Conservation (phyloP, 371 early-diverging fungal genomes). For the Encephalitozoon hellem region DNA sequence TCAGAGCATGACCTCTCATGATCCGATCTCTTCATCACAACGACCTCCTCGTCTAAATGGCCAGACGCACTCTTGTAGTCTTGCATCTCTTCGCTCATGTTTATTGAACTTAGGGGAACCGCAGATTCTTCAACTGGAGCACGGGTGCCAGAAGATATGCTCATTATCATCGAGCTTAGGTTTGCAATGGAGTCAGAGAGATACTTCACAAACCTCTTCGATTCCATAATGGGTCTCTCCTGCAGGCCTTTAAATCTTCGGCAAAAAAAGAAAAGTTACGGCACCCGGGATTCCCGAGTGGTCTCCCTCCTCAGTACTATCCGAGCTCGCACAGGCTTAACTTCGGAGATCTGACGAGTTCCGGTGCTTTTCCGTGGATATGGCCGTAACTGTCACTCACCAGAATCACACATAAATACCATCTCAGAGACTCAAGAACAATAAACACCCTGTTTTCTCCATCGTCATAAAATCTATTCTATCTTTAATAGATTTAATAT, state of each 20-base stretch:
- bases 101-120: background rate
- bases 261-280: conserved; percentile 55
- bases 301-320: conserved; percentile 64
- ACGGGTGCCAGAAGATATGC: background rate
- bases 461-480: background rate
- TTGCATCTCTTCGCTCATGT: background rate
- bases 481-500: background rate
- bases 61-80: background rate
- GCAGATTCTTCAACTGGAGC: background rate
- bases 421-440: too few relatives aligned
- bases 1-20: background rate
- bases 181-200: background rate
- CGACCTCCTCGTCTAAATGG: background rate
- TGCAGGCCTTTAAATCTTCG: background rate
- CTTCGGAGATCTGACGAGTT: conserved; percentile 65
- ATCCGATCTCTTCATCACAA: conserved; percentile 1
- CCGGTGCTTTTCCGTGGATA: conserved; percentile 62
- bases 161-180: background rate
- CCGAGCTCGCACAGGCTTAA: conserved; percentile 62
- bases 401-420: background rate
- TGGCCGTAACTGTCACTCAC: conserved; percentile 61
- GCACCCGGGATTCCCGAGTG: conserved; percentile 63
- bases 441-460: too few relatives aligned
- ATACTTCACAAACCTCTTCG: background rate
- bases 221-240: background rate